phyloP scores from a whole-genome alignment of 768 basidiomycete genomes.

The Boletus rubroflammeus region DNA sequence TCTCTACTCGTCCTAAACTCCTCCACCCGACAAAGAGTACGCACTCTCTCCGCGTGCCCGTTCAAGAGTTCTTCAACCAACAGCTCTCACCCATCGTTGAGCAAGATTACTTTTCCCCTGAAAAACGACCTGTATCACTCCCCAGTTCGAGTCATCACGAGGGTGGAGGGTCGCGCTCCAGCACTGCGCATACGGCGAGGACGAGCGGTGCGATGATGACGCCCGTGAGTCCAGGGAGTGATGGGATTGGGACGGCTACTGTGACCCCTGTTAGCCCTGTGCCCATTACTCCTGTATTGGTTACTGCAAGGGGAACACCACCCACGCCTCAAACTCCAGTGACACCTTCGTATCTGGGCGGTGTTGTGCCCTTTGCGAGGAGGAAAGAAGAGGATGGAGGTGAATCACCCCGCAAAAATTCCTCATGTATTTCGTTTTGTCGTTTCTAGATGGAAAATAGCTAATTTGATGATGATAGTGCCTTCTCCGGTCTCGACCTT shows the following conservation, averaged over 20 bases:
- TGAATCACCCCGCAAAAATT: conserved; percentile 41
- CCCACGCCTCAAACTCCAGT: conserved; percentile 15
- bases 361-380: conserved; percentile 22
- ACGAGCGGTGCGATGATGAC: conserved; percentile 29
- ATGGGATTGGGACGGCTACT: conserved; percentile 19
- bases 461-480: conserved; percentile 29
- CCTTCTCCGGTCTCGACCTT: conserved; percentile 56
- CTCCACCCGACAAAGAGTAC: conserved; percentile 35
- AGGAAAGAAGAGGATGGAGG: conserved; percentile 28
- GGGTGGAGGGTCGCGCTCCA: conserved; percentile 24
- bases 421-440: not conserved
- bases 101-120: conserved; percentile 58
- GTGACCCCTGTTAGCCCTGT: conserved; percentile 30
- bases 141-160: conserved; percentile 25
- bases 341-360: conserved; percentile 20
- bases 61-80: conserved; percentile 26
- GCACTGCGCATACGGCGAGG: conserved; percentile 32
- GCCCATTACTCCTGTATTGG: conserved; percentile 27
- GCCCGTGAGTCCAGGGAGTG: conserved; percentile 23
- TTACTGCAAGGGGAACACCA: conserved; percentile 13
- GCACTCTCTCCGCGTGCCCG: conserved; percentile 41
- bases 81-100: conserved; percentile 67
- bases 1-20: conserved; percentile 32
- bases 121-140: conserved; percentile 36
- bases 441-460: not conserved